phyloP scores from a whole-genome alignment of 768 basidiomycete genomes.

The Neoboletus subvelutipes region DNA sequence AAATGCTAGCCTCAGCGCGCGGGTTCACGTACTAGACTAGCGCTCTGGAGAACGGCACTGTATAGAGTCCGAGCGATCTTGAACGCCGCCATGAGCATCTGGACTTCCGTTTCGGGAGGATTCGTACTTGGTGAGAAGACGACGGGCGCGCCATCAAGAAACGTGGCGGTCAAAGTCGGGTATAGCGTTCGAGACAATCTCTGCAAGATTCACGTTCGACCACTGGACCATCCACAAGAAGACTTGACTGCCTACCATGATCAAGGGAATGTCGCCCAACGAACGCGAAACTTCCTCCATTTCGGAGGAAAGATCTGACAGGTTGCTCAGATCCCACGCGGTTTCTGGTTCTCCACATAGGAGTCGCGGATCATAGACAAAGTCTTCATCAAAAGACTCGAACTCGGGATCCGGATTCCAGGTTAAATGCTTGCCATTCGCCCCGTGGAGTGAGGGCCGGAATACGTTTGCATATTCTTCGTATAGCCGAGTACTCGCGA shows the following conservation, averaged over 20 bases:
- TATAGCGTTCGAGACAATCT: constrained; percentile 74
- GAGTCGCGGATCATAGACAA: constrained; percentile 25
- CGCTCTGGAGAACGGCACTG: constrained; percentile 48
- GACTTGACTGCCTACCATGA: constrained; percentile 24
- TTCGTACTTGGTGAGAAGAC: constrained; percentile 71
- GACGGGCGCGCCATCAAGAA: constrained; percentile 82
- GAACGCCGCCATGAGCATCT: constrained; percentile 55
- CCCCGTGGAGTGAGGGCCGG: constrained; percentile 19
- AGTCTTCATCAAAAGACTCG: constrained; percentile 32
- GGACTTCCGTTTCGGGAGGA: constrained; percentile 59
- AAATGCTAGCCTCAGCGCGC: background rate
- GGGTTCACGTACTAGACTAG: constrained; percentile 34
- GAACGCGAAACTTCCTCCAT: constrained; percentile 15
- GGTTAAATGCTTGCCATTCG: constrained; percentile 19
- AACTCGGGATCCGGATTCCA: constrained; percentile 28
- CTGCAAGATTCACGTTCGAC: constrained; percentile 36
- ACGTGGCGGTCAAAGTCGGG: constrained; percentile 75
- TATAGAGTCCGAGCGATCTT: constrained; percentile 64
- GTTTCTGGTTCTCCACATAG: constrained; percentile 11
- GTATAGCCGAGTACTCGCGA: constrained; percentile 52
- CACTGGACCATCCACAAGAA: constrained; percentile 17
- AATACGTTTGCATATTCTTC: constrained; percentile 51
- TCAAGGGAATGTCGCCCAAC: constrained; percentile 19
- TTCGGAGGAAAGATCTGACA: constrained; percentile 27
- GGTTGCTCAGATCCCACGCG: constrained; percentile 36